Conservation (phyloP, 2,329 filamentous ascomycete species). For the Fusarium nisikadoi region DNA sequence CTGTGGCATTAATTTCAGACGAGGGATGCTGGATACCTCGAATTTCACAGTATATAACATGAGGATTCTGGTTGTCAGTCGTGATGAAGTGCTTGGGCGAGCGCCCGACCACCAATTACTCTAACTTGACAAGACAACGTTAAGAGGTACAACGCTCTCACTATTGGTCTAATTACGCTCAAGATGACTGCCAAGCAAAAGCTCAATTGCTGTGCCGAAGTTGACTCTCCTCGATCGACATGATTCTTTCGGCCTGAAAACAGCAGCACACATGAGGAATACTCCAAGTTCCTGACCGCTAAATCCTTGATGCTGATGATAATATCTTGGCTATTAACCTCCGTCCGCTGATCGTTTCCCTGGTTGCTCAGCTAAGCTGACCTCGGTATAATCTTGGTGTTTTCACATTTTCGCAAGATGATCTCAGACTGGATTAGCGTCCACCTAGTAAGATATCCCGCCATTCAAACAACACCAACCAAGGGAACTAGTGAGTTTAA, state of each 20-base stretch:
- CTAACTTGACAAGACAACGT: accelerated
- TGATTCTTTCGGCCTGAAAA: not conserved
- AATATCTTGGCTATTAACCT: not conserved
- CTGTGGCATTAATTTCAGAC: not conserved
- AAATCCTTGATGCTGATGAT: accelerated
- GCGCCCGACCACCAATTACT: accelerated
- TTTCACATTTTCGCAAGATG: not conserved
- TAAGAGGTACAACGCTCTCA: not conserved
- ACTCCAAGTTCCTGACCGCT: not conserved
- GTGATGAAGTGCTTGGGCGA: too few relatives aligned
- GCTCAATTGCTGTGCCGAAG: not conserved
- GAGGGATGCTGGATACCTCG: too few relatives aligned
- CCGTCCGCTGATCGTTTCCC: not conserved
- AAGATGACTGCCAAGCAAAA: not conserved
- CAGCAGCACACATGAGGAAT: accelerated
- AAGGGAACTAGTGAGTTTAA: not conserved
- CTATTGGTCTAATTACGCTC: not conserved
- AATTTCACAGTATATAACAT: too few relatives aligned
- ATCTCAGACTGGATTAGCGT: not conserved
- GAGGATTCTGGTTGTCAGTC: not conserved
- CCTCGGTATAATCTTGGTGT: not conserved
- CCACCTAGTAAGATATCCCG: not conserved
- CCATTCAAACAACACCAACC: not conserved
- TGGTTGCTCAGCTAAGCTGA: not conserved
- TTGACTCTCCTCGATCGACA: not conserved